Base-by-base conservation (phyloP, 2,329 filamentous ascomycete species). In the Triangularia setosa region DNA sequence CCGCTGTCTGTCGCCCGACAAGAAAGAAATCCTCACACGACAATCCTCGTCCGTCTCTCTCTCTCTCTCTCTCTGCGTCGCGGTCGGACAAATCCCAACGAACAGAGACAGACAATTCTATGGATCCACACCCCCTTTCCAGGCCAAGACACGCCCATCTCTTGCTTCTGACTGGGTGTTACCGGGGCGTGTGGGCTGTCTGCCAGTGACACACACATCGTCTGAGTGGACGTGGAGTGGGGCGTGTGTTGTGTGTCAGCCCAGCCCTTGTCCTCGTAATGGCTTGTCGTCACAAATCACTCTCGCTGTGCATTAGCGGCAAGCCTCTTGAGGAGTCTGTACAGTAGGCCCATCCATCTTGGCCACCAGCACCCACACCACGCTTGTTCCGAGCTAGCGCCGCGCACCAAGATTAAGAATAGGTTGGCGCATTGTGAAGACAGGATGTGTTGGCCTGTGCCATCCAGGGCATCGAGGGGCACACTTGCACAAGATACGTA, bases 261-360 rank as follows among this genome's bases (percentile, higher is more conserved):
- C 77, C 74, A 78, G 63, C 77, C 76, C 79, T 77, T 78, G 76
- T 74, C 75, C 76, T 80, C 78, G 80, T 80, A 81, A 80, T 81
- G 81, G 76, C 78, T 74, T 77, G 76, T 77, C 79, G 76, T 79
- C 78, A 79, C 78, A 75, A 75, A 75, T 72, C 70, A 71, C 65
- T 65, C 66, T 73, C 69, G 69, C 65, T 58, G 53, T 67, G 63
- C 65, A 68, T 69, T 69, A 69, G 69, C 66, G 65, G 67, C 62
- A 66, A 64, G 69, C 68, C 67, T 64, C 71, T 67, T 65, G 67
- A 70, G 63, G 65, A 68, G n/a, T n/a, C n/a, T n/a, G n/a, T n/a
- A n/a, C n/a, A n/a, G 65, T 70, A 60, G 61, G 69, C 72, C 71
- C 69, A 68, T 69, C 70, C 70, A 48, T 69, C 71, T 69, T 71